Percentiles rank a stretch among this genome's conserved stretches.
Conservation (phyloP, 805 yeast genomes). For the Limtongia smithiae region DNA sequence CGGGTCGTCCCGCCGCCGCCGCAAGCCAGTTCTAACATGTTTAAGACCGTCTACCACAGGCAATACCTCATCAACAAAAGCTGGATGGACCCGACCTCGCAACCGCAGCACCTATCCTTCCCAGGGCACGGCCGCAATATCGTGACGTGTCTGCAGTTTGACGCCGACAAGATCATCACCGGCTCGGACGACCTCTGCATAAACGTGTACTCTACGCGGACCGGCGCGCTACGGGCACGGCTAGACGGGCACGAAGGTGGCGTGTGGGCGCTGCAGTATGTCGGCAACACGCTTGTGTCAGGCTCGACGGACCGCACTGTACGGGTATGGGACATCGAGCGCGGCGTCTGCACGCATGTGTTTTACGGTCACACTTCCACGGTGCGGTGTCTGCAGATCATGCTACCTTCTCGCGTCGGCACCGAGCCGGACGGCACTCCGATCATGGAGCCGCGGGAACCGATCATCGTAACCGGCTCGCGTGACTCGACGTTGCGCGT, state of each 20-base stretch:
- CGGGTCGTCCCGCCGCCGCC: neutral
- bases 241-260: conserved; percentile 94
- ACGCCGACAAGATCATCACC: conserved; percentile 82
- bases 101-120: conserved; percentile 63
- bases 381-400: conserved; percentile 71
- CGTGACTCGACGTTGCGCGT: conserved; percentile 87
- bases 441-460: conserved; percentile 55
- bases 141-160: conserved; percentile 94
- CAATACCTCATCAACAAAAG: conserved; percentile 55
- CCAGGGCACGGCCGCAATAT: conserved; percentile 73
- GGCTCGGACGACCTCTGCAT: conserved; percentile 87
- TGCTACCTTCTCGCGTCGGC: conserved; percentile 39
- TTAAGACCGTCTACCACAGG: conserved; percentile 59
- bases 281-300: conserved; percentile 72
- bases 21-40: conserved; percentile 38
- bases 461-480: conserved; percentile 79
- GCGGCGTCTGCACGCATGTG: conserved; percentile 84
- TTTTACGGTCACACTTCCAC: conserved; percentile 90
- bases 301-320: conserved; percentile 95
- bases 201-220: conserved; percentile 70
- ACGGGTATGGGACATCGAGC: conserved; percentile 84
- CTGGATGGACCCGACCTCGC: conserved; percentile 75
- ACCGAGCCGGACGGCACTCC: conserved; percentile 56
- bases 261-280: conserved; percentile 94
- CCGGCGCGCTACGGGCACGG: conserved; percentile 61